Evolutionary conservation across 768 basidiomycete species (phyloP).

Genomic region (Agaricus subrufescens): DNA sequence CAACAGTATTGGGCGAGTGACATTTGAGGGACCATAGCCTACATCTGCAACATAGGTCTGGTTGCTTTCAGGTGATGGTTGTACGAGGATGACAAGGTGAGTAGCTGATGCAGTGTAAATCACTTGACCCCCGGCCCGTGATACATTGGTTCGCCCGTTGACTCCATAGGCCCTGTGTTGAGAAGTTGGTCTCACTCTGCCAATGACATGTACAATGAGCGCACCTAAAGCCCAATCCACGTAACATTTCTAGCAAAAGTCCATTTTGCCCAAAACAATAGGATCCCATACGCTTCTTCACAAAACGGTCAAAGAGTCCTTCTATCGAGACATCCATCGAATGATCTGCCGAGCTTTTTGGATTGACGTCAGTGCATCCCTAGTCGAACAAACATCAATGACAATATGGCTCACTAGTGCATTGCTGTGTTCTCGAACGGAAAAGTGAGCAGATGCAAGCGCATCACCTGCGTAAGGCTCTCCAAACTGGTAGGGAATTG

Average conservation of each 20-base stretch:
- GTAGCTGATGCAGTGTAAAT: conserved; percentile 12
- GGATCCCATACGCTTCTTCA: conserved; percentile 18
- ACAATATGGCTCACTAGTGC: conserved; percentile 28
- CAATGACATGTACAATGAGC: not conserved
- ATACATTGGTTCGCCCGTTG: conserved; percentile 22
- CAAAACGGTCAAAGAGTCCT: conserved; percentile 18
- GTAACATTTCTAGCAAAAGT: conserved; percentile 22
- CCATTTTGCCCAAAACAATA: conserved; percentile 27
- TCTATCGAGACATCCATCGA: conserved; percentile 21
- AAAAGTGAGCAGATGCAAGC: conserved; percentile 25
- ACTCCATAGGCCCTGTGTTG: conserved; percentile 21
- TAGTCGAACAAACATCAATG: not conserved
- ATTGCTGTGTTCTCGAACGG: conserved; percentile 34
- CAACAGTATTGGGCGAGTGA: conserved; percentile 25
- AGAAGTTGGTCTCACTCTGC: not conserved
- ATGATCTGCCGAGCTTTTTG: conserved; percentile 18
- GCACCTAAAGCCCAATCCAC: conserved; percentile 25
- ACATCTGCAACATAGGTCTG: conserved; percentile 27
- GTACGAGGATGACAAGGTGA: conserved; percentile 27
- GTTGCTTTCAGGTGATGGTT: conserved; percentile 21
- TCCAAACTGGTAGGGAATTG: conserved; percentile 21
- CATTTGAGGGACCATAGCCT: conserved; percentile 22
- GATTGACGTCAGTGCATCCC: not conserved
- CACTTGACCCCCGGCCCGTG: conserved; percentile 3
- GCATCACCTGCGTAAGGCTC: conserved; percentile 21